These are phyloP conservation scores for Xylaria flabelliformis DNA, from an alignment of 495 filamentous ascomycete species.

Conservation along the genomic window DNA sequence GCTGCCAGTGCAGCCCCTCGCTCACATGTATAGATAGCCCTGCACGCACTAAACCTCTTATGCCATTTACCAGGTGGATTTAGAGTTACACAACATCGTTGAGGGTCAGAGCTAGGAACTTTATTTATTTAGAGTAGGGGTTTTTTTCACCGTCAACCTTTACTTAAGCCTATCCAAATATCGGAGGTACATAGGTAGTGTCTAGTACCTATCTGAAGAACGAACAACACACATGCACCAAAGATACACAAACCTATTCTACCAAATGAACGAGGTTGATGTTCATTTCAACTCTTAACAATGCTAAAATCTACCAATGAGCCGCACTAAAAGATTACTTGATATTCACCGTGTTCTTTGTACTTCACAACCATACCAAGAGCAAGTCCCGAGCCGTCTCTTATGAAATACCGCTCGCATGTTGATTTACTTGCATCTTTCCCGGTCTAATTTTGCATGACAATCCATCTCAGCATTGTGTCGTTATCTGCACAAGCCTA, in stretches of 20 bases:
- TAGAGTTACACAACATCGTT: background rate
- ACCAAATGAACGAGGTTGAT: background rate
- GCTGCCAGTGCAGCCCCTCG: background rate
- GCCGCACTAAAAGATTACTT: constrained; percentile 4
- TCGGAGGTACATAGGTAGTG: background rate
- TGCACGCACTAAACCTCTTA: background rate
- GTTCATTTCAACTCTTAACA: constrained; percentile 5
- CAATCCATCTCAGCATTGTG: background rate
- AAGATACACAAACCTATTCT: background rate
- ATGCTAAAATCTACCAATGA: constrained; percentile 5
- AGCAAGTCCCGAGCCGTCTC: background rate
- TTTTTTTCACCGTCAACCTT: no score
- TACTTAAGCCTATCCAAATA: no score
- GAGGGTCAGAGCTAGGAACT: no score
- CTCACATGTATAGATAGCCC: background rate
- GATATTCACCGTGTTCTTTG: constrained; percentile 2
- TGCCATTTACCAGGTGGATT: background rate
- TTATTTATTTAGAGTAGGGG: no score
- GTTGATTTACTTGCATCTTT: constrained; percentile 5
- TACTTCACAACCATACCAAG: constrained; percentile 4
- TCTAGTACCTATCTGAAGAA: background rate
- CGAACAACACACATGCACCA: background rate
- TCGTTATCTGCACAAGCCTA: background rate
- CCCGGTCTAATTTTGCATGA: constrained; percentile 19
- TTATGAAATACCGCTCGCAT: background rate